Evolutionary conservation across 179 eudicot genomes (phyloP), one percentile per base, ranked within the genome.

Genomic region (Actinidia arguta): DNA sequence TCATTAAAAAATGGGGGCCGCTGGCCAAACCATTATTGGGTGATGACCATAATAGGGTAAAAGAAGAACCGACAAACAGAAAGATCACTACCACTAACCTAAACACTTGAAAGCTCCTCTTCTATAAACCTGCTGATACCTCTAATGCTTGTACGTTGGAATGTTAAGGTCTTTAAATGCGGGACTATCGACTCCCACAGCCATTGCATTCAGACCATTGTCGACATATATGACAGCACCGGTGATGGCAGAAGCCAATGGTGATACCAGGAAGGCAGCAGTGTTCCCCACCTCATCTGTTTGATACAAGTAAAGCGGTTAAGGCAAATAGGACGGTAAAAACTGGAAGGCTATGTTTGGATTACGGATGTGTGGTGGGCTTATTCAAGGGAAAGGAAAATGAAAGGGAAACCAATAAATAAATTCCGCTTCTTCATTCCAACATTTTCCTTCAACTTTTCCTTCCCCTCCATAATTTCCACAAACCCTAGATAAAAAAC

Each of bases 281-380:
- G 97, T 82, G 79, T 94, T 94, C 44, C 99, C 99, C 39, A 96
- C 98, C 85, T 96, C 99, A 69, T 96, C 99, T 96, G 98, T 87
- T 84, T 48, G 59, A 67, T 54, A 81, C 78, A 46, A 67, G 51
- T 66, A 58, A 16, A 11, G n/a, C 39, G 80, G 54, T 24, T 22
- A 51, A 63, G 75, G 36, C 9, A 48, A 48, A 18, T 8, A 0
- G 27, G n/a, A 25, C 22, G 1, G 2, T 11, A 63, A 62, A 64
- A 73, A 55, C 18, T 4, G 7, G 31, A 8, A 17, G 48, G 48
- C 2, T 67, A 6, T 39, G 48, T 67, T 31, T 36, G 47, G 47
- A 36, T 67, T n/a, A 67, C 39, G 11, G 72, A 67, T 67, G 36
- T 27, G 46, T 12, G 70, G 46, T 11, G 71, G 72, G 39, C 31